Base-by-base conservation (phyloP, 257 asterid genomes). In the Linaria vulgaris region DNA sequence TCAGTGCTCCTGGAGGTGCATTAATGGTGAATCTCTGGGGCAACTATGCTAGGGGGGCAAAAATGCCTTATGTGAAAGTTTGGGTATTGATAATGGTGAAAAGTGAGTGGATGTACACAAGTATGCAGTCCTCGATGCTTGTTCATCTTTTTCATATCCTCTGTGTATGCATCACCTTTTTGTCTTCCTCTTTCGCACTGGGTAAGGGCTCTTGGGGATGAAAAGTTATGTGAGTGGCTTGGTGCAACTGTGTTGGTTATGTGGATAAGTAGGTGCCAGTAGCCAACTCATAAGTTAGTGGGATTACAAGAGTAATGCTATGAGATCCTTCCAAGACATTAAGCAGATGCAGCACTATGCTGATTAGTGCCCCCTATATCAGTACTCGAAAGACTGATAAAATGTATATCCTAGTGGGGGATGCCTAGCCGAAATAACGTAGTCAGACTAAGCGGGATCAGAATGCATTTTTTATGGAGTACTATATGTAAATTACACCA, bases 381-480 rank as follows among this genome's bases (percentile, higher is more conserved):
- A 11, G 11, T 34, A 34, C 41, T 7, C 41, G 9, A 34, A 7
- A 1, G 9, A 11, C 41, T 34, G 41, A 34, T 34, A 34, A 11
- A 11, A 6, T 27, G 6, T 3, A 27, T n/a, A 27, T 27, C 34
- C 34, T 27, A n/a, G n/a, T 27, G 4, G 6, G 34, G 3, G 34
- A 3, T 27, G 34, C 34, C 34, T 3, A 1, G 10, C 10, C 1
- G 9, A 34, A 34, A 8, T 8, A 24, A 19, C 48, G 51, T 38
- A 9, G 30, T 59, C 23, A 51, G 34, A 10, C 31, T 7, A 48
- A n/a, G 39, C 17, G 10, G 30, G 21, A 39, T 53, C 24, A 24
- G 60, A 22, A 64, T 38, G 49, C 39, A 64, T 24, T 12, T 21
- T 27, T 38, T 21, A 19, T 47, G 63, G 63, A 41, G 39, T 69